These are phyloP conservation scores for Allomyces javanicus DNA, from an alignment of 192 early-diverging fungal species.

Conservation along the genomic window DNA sequence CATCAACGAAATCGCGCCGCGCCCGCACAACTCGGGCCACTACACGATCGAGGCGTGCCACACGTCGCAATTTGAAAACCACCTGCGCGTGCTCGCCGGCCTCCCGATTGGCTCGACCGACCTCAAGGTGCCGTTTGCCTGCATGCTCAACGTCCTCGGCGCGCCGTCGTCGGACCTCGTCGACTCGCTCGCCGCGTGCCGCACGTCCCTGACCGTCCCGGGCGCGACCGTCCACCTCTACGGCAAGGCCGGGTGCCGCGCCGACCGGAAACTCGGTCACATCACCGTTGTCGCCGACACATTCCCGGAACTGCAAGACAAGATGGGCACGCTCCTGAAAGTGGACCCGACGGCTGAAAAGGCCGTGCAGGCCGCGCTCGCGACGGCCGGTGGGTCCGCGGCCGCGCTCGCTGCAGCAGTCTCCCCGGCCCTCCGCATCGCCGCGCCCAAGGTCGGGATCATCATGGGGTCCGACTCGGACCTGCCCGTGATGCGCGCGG, in stretches of 20 bases:
- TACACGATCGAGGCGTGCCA: conserved; percentile 95
- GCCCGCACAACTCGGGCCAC: conserved; percentile 98
- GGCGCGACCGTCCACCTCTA: conserved; percentile 87
- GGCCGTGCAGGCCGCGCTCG: conserved; percentile 16
- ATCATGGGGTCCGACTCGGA: conserved; percentile 99
- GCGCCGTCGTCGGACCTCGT: conserved; percentile 27
- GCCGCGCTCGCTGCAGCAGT: conserved; percentile 7
- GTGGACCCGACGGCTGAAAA: conserved; percentile 34
- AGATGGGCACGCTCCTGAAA: conserved; percentile 35
- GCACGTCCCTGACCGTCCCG: conserved; percentile 47
- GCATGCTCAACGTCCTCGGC: conserved; percentile 94
- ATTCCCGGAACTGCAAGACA: conserved; percentile 51
- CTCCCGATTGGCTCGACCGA: conserved; percentile 68
- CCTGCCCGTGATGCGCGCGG: conserved; percentile 79
- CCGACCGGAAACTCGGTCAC: conserved; percentile 95
- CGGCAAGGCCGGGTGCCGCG: conserved; percentile 73
- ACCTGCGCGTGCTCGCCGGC: conserved; percentile 74
- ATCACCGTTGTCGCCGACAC: conserved; percentile 79
- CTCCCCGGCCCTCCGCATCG: conserved; percentile 10
- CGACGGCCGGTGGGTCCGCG: neutral
- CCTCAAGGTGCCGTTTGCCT: conserved; percentile 75
- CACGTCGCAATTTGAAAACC: conserved; percentile 94
- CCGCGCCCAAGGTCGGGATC: conserved; percentile 73
- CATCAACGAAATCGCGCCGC: conserved; percentile 95
- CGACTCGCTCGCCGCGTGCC: conserved; percentile 41